phyloP scores from a whole-genome alignment of 495 filamentous ascomycete genomes.

The Lophiotrema nucula region DNA sequence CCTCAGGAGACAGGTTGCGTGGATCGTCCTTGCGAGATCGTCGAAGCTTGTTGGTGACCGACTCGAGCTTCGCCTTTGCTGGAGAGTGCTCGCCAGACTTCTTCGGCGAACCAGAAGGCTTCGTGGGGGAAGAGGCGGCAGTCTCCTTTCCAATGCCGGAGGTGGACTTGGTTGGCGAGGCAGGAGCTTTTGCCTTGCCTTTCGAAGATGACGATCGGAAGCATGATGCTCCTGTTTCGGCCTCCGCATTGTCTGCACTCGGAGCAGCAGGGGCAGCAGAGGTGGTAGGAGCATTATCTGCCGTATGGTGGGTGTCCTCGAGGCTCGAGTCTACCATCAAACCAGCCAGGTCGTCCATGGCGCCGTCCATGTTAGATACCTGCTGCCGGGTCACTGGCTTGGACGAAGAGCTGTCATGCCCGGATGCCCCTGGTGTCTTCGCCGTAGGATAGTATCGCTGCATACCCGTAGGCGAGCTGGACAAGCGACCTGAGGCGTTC shows the following conservation, averaged over 20 bases:
- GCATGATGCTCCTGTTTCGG: slow-evolving; percentile 19
- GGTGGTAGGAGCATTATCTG: too few relatives aligned
- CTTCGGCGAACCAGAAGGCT: slow-evolving; percentile 18
- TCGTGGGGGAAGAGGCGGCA: slow-evolving; percentile 9
- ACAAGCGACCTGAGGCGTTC: too few relatives aligned
- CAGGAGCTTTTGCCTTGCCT: slow-evolving; percentile 15
- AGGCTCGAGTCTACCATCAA: slow-evolving; percentile 1
- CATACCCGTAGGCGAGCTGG: slow-evolving; percentile 4
- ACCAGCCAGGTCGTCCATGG: slow-evolving; percentile 30
- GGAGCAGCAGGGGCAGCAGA: too few relatives aligned
- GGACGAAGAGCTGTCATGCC: not conserved
- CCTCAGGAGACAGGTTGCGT: slow-evolving; percentile 22
- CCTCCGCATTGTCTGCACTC: not conserved
- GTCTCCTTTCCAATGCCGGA: too few relatives aligned
- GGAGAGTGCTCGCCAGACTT: slow-evolving; percentile 34
- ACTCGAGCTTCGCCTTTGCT: slow-evolving; percentile 38
- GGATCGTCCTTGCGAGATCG: slow-evolving; percentile 19
- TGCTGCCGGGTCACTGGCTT: not conserved
- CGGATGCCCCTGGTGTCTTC: slow-evolving; percentile 13
- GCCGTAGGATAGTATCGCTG: slow-evolving; percentile 16
- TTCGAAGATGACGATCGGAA: slow-evolving; percentile 20
- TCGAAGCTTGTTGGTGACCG: slow-evolving; percentile 37
- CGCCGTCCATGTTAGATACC: slow-evolving; percentile 24
- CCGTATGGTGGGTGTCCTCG: too few relatives aligned
- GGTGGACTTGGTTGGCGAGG: slow-evolving; percentile 20